Conservation (phyloP, 2,329 filamentous ascomycete species). For the Tolypocladium endophyticum region DNA sequence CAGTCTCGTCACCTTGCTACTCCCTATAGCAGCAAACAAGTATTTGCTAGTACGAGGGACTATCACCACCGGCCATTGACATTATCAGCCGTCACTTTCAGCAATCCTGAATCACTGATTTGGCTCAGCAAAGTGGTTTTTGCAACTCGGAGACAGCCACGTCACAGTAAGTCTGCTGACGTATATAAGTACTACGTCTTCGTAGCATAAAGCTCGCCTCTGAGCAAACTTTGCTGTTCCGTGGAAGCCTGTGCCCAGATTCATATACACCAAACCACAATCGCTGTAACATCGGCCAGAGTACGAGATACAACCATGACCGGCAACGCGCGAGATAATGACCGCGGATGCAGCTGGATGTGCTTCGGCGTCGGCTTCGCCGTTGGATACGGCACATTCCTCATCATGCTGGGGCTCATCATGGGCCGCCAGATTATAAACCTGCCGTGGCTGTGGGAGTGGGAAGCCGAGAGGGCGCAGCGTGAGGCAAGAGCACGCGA, state of each 20-base stretch:
- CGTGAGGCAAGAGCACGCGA: neutral
- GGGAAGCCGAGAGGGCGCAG: neutral
- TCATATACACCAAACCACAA: neutral
- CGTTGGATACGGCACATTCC: slow-evolving; percentile 1
- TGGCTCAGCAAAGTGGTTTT: neutral
- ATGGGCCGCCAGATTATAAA: slow-evolving; percentile 1
- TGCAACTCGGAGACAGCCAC: neutral
- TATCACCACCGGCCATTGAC: no score
- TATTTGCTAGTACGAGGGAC: no score
- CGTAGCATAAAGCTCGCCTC: neutral
- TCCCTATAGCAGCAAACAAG: no score
- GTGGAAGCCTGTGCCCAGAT: neutral
- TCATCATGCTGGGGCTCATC: slow-evolving; percentile 1
- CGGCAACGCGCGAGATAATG: neutral
- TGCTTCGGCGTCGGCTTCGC: slow-evolving; percentile 1
- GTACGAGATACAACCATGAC: neutral
- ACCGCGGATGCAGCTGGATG: neutral
- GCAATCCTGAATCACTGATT: neutral
- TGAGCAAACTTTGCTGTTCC: neutral
- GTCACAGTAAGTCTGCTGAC: neutral
- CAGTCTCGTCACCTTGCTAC: no score
- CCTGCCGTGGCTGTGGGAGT: slow-evolving; percentile 4
- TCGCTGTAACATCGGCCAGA: neutral
- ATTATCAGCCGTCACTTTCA: neutral
- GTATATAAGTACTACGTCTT: neutral